phyloP scores from a whole-genome alignment of 768 basidiomycete genomes.

The Rubroboletus satanas region DNA sequence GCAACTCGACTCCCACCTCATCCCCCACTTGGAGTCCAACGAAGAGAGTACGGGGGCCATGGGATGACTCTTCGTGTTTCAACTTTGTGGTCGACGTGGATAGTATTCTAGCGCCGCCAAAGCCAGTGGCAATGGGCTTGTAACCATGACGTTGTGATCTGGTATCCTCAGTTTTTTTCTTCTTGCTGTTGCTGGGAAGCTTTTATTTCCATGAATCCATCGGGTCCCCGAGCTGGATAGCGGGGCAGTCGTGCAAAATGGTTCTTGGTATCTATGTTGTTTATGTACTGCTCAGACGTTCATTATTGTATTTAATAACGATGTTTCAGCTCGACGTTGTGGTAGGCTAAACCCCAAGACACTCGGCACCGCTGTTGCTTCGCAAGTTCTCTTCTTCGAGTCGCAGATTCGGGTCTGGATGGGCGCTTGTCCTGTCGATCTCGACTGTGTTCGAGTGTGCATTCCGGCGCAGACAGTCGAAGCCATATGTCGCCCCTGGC shows the following conservation, averaged over 20 bases:
- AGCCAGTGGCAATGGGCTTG: constrained; percentile 38
- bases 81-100: constrained; percentile 43
- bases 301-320: constrained; percentile 1
- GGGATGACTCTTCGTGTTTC: constrained; percentile 54
- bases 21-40: constrained; percentile 17
- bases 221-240: not conserved
- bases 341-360: not conserved
- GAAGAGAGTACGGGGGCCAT: constrained; percentile 45
- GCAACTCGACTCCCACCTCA: constrained; percentile 9
- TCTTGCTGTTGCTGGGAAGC: constrained; percentile 3
- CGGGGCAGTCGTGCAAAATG: not conserved
- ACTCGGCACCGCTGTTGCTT: constrained; percentile 3
- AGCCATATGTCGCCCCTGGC: not conserved
- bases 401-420: not conserved
- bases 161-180: not conserved
- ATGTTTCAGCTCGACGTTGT: not conserved
- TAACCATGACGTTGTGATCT: constrained; percentile 3
- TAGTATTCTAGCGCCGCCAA: constrained; percentile 41
- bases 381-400: not conserved
- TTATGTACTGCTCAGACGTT: constrained; percentile 1
- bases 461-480: too few species aligned
- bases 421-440: not conserved
- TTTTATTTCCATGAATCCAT: not conserved
- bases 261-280: not conserved
- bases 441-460: not conserved